Conservation (phyloP, 2,329 filamentous ascomycete genomes). For the Penicillium brevicompactum region DNA sequence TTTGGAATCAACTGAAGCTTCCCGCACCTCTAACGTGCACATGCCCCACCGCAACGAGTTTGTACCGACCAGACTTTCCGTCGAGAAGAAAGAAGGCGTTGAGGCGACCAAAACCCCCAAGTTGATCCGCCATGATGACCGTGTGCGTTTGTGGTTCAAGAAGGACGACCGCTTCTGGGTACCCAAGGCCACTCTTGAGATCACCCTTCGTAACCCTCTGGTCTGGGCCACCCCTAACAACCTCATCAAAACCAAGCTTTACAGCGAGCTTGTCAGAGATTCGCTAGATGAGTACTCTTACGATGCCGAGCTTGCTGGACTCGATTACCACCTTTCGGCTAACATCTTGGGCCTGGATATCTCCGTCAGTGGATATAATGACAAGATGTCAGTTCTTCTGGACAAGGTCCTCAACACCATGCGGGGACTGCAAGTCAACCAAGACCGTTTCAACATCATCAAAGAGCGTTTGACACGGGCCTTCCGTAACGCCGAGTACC, state of each 20-base stretch:
- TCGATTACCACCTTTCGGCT: conserved; percentile 77
- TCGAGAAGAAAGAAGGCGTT: conserved; percentile 89
- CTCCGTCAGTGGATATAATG: conserved; percentile 87
- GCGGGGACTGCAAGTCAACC: conserved; percentile 77
- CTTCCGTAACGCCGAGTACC: conserved; percentile 83
- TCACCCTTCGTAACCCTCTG: conserved; percentile 77
- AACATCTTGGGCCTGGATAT: conserved; percentile 75
- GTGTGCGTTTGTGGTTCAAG: conserved; percentile 90
- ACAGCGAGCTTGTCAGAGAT: conserved; percentile 83
- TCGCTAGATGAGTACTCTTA: conserved; percentile 92
- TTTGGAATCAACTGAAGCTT: conserved; percentile 56
- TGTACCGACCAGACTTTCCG: conserved; percentile 87
- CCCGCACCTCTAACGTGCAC: conserved; percentile 72
- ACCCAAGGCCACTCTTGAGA: conserved; percentile 83
- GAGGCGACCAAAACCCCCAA: conserved; percentile 73
- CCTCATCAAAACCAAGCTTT: conserved; percentile 75
- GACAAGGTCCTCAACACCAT: conserved; percentile 86
- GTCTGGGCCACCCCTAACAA: conserved; percentile 79
- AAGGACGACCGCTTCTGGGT: conserved; percentile 99
- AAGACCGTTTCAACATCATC: conserved; percentile 88
- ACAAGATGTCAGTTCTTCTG: conserved; percentile 87
- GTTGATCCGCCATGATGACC: conserved; percentile 80
- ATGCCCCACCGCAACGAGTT: conserved; percentile 94
- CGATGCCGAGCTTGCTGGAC: conserved; percentile 87
- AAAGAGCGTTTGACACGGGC: conserved; percentile 78